Conservation (phyloP, 805 yeast species). For the Sungouiozyma intestinalis region DNA sequence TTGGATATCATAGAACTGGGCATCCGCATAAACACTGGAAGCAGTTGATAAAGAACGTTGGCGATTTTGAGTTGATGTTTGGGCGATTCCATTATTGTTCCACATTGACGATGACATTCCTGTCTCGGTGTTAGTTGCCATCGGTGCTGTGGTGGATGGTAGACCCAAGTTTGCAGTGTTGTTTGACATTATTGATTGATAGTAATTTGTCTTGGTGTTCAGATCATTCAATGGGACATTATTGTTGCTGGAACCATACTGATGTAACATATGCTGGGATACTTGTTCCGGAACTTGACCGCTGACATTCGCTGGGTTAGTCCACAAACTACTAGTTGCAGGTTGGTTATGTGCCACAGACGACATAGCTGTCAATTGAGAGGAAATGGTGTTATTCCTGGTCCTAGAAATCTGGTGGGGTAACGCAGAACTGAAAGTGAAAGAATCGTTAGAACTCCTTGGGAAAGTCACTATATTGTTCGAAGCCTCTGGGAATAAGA, state of each 20-base stretch:
- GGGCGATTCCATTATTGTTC: not conserved
- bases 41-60: constrained; percentile 27
- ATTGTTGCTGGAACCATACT: constrained; percentile 5
- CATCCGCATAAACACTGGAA: constrained; percentile 26
- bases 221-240: constrained; percentile 9
- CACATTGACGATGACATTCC: not conserved
- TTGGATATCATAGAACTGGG: constrained; percentile 19
- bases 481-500: constrained; percentile 21
- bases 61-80: constrained; percentile 7
- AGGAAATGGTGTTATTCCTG: constrained; percentile 27
- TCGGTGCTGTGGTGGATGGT: not conserved
- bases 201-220: constrained; percentile 11
- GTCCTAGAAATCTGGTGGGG: constrained; percentile 23
- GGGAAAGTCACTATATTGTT: constrained; percentile 18
- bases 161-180: not conserved
- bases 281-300: constrained; percentile 10
- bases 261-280: constrained; percentile 13
- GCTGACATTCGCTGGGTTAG: constrained; percentile 13
- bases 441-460: constrained; percentile 26
- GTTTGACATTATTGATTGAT: constrained; percentile 11
- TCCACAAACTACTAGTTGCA: constrained; percentile 20
- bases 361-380: constrained; percentile 28
- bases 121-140: not conserved
- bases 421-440: constrained; percentile 9
- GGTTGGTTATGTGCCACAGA: constrained; percentile 13